Evolutionary conservation across 257 asterid species (phyloP).

Genomic region (Gentiana straminea): DNA sequence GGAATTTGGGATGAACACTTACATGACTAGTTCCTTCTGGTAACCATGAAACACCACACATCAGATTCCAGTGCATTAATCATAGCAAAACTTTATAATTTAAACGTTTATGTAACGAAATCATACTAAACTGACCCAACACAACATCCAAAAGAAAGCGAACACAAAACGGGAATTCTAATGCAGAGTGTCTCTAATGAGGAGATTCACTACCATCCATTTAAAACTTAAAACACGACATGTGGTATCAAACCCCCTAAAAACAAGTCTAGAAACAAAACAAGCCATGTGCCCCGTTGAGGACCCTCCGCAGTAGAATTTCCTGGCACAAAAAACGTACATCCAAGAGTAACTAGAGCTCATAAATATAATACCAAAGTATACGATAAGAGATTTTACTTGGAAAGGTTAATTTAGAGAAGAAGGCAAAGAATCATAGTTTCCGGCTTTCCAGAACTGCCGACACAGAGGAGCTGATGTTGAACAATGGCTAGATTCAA

Average conservation of each 20-base stretch:
- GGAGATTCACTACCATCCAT: background rate
- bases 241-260: too few relatives aligned
- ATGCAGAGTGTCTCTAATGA: background rate
- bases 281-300: too few relatives aligned
- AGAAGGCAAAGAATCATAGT: slow-evolving; percentile 41
- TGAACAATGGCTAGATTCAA: slow-evolving; percentile 18
- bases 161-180: background rate
- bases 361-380: too few relatives aligned
- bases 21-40: slow-evolving; percentile 65
- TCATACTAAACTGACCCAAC: background rate
- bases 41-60: slow-evolving; percentile 16
- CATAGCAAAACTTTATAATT: background rate
- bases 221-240: background rate
- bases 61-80: slow-evolving; percentile 10
- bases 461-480: slow-evolving; percentile 32
- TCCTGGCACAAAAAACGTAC: too few relatives aligned
- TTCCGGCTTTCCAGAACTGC: slow-evolving; percentile 95
- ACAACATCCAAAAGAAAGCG: background rate
- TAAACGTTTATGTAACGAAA: background rate
- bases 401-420: slow-evolving; percentile 35
- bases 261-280: too few relatives aligned
- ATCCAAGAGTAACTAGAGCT: too few relatives aligned
- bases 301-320: too few relatives aligned
- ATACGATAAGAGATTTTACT: slow-evolving; percentile 18
- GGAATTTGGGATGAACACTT: slow-evolving; percentile 84